Evolutionary conservation across 2,329 filamentous ascomycete species (phyloP).

Genomic region (Chrysoporthe puriensis): DNA sequence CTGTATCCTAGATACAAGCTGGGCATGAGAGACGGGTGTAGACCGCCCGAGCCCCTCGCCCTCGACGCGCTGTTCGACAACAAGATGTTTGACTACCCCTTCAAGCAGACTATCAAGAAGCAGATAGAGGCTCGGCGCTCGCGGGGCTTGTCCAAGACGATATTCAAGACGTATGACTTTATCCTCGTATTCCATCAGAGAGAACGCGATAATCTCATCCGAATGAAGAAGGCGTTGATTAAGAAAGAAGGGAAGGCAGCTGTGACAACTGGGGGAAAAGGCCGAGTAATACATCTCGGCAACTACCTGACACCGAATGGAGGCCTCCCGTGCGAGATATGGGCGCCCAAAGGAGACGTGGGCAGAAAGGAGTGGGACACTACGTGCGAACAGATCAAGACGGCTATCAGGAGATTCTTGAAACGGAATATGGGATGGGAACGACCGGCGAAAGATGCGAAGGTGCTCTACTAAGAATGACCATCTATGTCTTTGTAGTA

Average conservation of each 20-base stretch:
- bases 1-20: constrained; percentile 29
- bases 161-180: constrained; percentile 34
- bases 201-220: constrained; percentile 35
- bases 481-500: no score
- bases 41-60: constrained; percentile 20
- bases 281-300: constrained; percentile 35
- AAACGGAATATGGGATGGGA: constrained; percentile 33
- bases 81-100: constrained; percentile 31
- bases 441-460: constrained; percentile 16
- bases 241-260: constrained; percentile 20
- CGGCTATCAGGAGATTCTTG: constrained; percentile 33
- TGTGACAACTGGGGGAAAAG: constrained; percentile 29
- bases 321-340: constrained; percentile 22
- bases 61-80: constrained; percentile 36
- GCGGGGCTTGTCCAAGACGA: constrained; percentile 30
- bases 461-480: background rate
- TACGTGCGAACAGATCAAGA: constrained; percentile 33
- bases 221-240: constrained; percentile 31
- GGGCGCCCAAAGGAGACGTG: constrained; percentile 15
- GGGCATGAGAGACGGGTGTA: constrained; percentile 25
- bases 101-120: constrained; percentile 30
- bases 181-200: constrained; percentile 35
- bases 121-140: constrained; percentile 26
- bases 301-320: constrained; percentile 24
- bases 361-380: constrained; percentile 32